phyloP scores from a whole-genome alignment of 2,329 filamentous ascomycete genomes.

The Arachnomyces sp. region DNA sequence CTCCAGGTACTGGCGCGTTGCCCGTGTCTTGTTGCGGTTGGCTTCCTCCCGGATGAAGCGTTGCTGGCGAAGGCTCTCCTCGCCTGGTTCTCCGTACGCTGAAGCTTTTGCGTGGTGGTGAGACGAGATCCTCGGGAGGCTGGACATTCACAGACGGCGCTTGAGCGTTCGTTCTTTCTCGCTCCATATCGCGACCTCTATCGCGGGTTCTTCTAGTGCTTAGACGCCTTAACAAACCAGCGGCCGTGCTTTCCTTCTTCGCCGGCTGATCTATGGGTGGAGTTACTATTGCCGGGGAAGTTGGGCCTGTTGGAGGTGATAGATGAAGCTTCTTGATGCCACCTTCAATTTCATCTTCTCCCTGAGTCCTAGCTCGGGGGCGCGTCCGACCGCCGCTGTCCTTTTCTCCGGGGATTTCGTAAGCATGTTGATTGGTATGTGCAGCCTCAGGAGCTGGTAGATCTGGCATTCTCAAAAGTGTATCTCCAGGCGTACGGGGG shows the following conservation, averaged over 20 bases:
- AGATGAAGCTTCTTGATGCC: constrained; percentile 60
- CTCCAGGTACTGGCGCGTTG: constrained; percentile 61
- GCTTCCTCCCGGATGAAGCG: constrained; percentile 50
- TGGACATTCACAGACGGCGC: constrained; percentile 76
- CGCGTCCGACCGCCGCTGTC: constrained; percentile 75
- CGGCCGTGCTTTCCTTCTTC: constrained; percentile 82
- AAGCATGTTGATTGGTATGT: constrained; percentile 75
- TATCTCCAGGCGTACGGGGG: constrained; percentile 50
- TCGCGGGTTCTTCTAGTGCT: constrained; percentile 74
- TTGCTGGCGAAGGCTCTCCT: constrained; percentile 44
- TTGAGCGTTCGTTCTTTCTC: constrained; percentile 52
- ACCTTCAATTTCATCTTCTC: constrained; percentile 82
- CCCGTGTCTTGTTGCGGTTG: constrained; percentile 71
- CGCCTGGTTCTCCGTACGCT: constrained; percentile 63
- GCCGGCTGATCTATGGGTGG: constrained; percentile 53
- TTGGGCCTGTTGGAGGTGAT: constrained; percentile 40
- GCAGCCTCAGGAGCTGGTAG: constrained; percentile 76
- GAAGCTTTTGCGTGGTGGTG: constrained; percentile 74
- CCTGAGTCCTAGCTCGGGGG: constrained; percentile 83
- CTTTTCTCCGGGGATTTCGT: constrained; percentile 84
- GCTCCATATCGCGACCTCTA: constrained; percentile 36
- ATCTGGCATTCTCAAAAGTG: constrained; percentile 59
- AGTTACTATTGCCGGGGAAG: constrained; percentile 45
- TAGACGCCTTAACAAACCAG: constrained; percentile 76
- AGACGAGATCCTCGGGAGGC: constrained; percentile 59